Evolutionary conservation across 1,139 yeast species (phyloP).

Genomic region (Starmera stellimalicola): DNA sequence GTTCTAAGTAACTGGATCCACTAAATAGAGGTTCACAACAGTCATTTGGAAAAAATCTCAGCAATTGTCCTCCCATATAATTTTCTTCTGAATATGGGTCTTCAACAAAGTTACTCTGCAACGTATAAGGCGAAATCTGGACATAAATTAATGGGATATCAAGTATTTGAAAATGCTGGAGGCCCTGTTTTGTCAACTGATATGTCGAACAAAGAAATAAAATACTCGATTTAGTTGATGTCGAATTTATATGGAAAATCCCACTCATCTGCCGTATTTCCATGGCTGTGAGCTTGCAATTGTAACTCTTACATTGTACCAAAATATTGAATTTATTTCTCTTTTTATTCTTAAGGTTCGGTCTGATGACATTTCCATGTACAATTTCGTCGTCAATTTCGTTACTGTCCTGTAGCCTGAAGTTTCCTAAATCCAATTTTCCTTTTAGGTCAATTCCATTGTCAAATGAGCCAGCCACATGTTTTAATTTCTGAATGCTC

Average conservation of each 20-base stretch:
- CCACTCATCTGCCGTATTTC: slow-evolving; percentile 54
- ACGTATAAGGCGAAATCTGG: background rate
- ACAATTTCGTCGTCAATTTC: slow-evolving; percentile 8
- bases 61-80: slow-evolving; percentile 1
- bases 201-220: background rate
- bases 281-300: slow-evolving; percentile 38
- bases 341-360: slow-evolving; percentile 16
- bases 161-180: background rate
- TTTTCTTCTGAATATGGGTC: background rate
- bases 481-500: slow-evolving; percentile 26
- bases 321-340: slow-evolving; percentile 25
- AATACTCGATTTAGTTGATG: background rate
- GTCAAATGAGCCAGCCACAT: slow-evolving; percentile 64
- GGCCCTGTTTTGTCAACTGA: background rate
- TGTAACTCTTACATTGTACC: slow-evolving; percentile 51
- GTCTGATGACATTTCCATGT: slow-evolving; percentile 20
- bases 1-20: background rate
- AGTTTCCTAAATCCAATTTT: slow-evolving; percentile 38
- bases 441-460: slow-evolving; percentile 66
- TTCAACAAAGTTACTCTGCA: background rate
- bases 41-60: background rate
- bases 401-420: slow-evolving; percentile 1
- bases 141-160: background rate
- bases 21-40: background rate
- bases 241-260: slow-evolving; percentile 32